Conservation (phyloP, 306 rosid genomes). For the Cicer pinnatifidum region DNA sequence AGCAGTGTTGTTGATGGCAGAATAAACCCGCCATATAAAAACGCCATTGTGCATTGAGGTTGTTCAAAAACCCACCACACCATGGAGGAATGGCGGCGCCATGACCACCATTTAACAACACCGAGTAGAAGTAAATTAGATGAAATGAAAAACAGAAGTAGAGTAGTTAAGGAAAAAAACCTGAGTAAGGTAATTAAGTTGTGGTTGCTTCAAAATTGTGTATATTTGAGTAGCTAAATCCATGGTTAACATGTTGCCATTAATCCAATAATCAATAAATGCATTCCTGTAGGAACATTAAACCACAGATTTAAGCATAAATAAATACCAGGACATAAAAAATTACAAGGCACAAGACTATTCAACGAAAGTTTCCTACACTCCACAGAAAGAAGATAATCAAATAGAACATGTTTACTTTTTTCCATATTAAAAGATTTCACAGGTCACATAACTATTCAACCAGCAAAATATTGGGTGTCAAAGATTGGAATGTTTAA, state of each 20-base stretch:
- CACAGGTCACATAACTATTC: constrained; percentile 23
- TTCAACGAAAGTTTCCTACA: constrained; percentile 25
- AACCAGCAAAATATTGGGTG: constrained; percentile 21
- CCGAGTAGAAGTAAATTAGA: background rate
- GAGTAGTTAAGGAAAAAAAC: constrained; percentile 46
- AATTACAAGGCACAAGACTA: constrained; percentile 34
- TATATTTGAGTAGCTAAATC: constrained; percentile 81
- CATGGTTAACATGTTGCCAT: constrained; percentile 79
- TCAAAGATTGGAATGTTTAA: constrained; percentile 8
- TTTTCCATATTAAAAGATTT: constrained; percentile 18
- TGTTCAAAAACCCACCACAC: too few relatives aligned
- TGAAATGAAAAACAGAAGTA: constrained; percentile 29
- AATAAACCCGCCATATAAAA: too few relatives aligned
- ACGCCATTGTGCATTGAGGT: too few relatives aligned
- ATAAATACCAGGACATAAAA: constrained; percentile 43
- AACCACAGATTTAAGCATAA: constrained; percentile 33
- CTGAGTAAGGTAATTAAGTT: constrained; percentile 81
- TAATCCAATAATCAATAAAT: constrained; percentile 87
- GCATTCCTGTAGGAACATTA: constrained; percentile 63
- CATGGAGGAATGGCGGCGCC: too few relatives aligned
- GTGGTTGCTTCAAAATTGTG: constrained; percentile 85
- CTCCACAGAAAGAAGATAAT: constrained; percentile 33
- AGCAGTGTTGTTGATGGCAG: background rate
- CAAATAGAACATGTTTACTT: constrained; percentile 15
- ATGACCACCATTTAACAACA: too few relatives aligned